Percentiles rank a stretch among this genome's conserved stretches.
phyloP scores from a whole-genome alignment of 495 filamentous ascomycete genomes.

The Aspergillus sparsus region DNA sequence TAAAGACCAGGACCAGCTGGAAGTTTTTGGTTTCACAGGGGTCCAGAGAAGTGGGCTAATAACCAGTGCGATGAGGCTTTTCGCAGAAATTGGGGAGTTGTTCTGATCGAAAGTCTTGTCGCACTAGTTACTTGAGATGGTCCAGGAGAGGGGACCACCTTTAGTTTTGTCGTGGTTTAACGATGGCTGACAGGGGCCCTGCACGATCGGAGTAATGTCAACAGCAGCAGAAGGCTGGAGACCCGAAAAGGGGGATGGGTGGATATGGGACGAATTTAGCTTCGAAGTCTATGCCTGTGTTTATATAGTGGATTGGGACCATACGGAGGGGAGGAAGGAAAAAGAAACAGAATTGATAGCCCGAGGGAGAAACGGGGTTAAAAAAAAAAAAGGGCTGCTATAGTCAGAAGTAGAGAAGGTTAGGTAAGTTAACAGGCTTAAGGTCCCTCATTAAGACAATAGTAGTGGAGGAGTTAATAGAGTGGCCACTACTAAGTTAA shows the following conservation, averaged over 20 bases:
- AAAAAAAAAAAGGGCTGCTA: conserved; percentile 15
- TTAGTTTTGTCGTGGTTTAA: conserved; percentile 18
- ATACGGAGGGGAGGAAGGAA: conserved; percentile 8
- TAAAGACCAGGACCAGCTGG: conserved; percentile 31
- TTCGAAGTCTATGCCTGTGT: conserved; percentile 2
- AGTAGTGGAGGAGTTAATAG: too few relatives aligned
- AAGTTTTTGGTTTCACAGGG: conserved; percentile 16
- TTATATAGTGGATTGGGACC: background rate
- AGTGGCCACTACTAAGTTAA: background rate
- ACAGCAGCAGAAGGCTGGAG: conserved; percentile 16
- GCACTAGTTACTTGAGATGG: conserved; percentile 5
- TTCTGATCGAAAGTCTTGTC: conserved; percentile 17
- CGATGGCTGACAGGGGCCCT: conserved; percentile 23
- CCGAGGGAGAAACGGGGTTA: conserved; percentile 12
- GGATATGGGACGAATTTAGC: background rate
- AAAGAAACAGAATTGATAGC: background rate
- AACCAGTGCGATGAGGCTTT: conserved; percentile 9
- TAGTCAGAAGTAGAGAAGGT: background rate
- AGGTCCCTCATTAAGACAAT: too few relatives aligned
- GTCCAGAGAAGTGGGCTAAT: conserved; percentile 8
- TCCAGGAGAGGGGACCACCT: conserved; percentile 21
- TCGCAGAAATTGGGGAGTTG: conserved; percentile 15
- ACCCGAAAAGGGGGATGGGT: conserved; percentile 17
- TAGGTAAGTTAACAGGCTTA: background rate
- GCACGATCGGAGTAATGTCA: conserved; percentile 25